phyloP scores from a whole-genome alignment of 805 yeast species.

The Trichomonascus vanleenenianus region DNA sequence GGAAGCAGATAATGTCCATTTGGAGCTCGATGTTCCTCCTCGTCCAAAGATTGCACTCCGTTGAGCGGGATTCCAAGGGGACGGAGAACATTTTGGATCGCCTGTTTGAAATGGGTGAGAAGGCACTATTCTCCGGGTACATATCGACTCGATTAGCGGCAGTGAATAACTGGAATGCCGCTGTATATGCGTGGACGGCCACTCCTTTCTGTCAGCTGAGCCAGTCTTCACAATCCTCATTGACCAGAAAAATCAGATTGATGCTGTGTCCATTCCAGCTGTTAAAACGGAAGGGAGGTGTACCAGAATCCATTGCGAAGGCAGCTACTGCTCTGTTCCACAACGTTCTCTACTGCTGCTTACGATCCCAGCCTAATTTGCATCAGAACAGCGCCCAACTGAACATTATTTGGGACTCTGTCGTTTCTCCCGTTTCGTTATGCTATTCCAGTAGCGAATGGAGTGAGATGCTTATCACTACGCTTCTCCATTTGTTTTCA shows the following conservation, averaged over 20 bases:
- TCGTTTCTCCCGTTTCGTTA: too few relatives aligned
- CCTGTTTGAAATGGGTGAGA: too few relatives aligned
- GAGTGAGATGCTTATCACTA: too few relatives aligned
- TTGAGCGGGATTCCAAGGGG: too few relatives aligned
- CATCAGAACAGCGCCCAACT: background rate
- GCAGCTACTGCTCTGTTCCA: slow-evolving; percentile 1
- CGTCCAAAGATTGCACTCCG: too few relatives aligned
- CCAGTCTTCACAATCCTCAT: background rate
- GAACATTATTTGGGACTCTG: background rate
- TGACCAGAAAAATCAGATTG: slow-evolving; percentile 5
- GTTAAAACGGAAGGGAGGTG: slow-evolving; percentile 6
- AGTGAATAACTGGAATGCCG: slow-evolving; percentile 14
- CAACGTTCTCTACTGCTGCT: background rate
- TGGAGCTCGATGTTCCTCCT: too few relatives aligned
- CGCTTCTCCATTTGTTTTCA: too few relatives aligned
- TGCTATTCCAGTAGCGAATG: too few relatives aligned
- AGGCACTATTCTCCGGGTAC: too few relatives aligned
- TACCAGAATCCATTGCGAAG: slow-evolving; percentile 5
- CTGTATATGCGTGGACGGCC: slow-evolving; percentile 13
- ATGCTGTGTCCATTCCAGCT: slow-evolving; percentile 13
- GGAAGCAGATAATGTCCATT: too few relatives aligned
- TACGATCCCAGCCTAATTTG: background rate
- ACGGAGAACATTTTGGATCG: too few relatives aligned
- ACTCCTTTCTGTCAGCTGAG: slow-evolving; percentile 3
- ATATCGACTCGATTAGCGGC: slow-evolving; percentile 9